A percentile compares a stretch with the other conserved stretches of the same genome.
These are phyloP conservation scores for Malus orientalis DNA, from an alignment of 306 rosid genomes.

Conservation along the genomic window DNA sequence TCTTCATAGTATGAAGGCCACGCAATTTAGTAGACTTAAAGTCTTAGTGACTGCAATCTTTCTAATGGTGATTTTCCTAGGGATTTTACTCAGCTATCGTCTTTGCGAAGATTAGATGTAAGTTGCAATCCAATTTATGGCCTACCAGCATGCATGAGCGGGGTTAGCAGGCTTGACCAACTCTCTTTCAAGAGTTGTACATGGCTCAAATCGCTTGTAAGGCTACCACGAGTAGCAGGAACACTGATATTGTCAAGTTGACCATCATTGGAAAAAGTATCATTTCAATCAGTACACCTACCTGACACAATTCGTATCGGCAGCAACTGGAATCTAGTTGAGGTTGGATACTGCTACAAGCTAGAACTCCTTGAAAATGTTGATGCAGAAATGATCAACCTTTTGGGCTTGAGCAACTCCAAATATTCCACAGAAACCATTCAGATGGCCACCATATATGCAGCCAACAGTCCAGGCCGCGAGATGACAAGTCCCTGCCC, in stretches of 20 bases:
- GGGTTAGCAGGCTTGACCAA: not conserved
- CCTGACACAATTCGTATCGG: too few species aligned
- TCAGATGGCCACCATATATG: too few species aligned
- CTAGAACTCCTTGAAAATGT: not conserved
- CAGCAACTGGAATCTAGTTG: not conserved
- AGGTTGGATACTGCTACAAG: fast-evolving
- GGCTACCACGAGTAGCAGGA: not conserved
- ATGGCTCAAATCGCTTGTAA: not conserved
- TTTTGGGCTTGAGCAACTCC: not conserved
- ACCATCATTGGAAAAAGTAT: not conserved
- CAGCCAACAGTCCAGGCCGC: too few species aligned
- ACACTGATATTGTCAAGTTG: fast-evolving
- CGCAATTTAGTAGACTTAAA: not conserved
- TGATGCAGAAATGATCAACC: not conserved
- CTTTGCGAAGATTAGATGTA: not conserved
- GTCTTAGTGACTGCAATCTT: not conserved
- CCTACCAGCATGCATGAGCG: not conserved
- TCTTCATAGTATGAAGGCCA: not conserved
- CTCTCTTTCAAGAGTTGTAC: fast-evolving
- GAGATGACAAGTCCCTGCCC: too few species aligned
- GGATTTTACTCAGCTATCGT: not conserved
- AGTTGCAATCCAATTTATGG: not conserved
- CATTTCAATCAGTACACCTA: not conserved
- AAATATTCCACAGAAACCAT: not conserved
- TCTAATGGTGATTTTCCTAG: not conserved